Evolutionary conservation across 768 basidiomycete species (phyloP).

Genomic region (Dictyophora rubrovolvata): DNA sequence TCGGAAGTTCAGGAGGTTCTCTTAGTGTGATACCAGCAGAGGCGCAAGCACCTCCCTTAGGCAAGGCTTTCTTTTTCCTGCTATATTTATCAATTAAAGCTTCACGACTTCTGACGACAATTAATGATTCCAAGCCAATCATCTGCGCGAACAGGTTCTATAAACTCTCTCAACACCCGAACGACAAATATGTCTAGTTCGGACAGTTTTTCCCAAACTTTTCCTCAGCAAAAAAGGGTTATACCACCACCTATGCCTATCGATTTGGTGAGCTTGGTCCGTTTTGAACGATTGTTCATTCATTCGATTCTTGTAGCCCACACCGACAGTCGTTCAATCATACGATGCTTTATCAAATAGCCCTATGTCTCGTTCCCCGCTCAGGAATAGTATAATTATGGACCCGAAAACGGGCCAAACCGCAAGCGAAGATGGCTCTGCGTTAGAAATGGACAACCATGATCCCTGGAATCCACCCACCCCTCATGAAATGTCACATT

Average conservation of each 20-base stretch:
- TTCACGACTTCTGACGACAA: neutral
- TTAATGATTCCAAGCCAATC: neutral
- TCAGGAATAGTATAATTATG: constrained; percentile 52
- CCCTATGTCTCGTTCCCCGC: constrained; percentile 60
- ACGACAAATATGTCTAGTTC: neutral
- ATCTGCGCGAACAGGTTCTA: neutral
- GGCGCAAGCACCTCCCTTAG: neutral
- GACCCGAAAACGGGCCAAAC: constrained; percentile 42
- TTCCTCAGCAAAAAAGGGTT: neutral
- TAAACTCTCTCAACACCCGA: neutral
- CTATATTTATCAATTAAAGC: neutral
- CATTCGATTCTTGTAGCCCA: neutral
- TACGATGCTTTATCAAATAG: neutral
- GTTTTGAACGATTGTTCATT: neutral
- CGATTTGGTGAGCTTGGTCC: constrained; percentile 1
- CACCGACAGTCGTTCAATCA: neutral
- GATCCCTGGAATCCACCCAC: constrained; percentile 22
- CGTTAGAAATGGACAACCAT: constrained; percentile 28
- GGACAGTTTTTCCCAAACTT: neutral
- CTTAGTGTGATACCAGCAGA: neutral
- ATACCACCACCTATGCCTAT: constrained; percentile 7
- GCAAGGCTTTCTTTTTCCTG: neutral
- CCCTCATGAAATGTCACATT: constrained; percentile 41
- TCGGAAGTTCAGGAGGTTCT: neutral
- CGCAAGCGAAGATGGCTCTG: constrained; percentile 21